These are phyloP conservation scores for Yamadazyma diospyri DNA, from an alignment of 1,139 yeast genomes.

Conservation along the genomic window DNA sequence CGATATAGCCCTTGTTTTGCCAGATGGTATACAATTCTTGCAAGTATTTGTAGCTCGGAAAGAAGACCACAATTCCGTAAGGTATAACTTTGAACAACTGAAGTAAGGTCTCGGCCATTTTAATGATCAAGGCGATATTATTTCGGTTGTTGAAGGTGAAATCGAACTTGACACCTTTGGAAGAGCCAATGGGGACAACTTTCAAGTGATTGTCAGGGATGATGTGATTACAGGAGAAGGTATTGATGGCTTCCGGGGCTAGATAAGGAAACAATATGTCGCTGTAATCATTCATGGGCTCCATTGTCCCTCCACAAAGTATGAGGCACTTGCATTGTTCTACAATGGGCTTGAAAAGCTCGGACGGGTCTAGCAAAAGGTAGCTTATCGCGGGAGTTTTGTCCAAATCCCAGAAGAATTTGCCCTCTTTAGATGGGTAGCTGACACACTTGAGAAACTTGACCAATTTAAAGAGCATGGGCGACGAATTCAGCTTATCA, in stretches of 20 bases:
- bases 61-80: slow-evolving; percentile 73
- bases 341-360: slow-evolving; percentile 62
- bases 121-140: slow-evolving; percentile 40
- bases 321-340: slow-evolving; percentile 68
- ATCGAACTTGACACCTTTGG: slow-evolving; percentile 37
- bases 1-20: slow-evolving; percentile 37
- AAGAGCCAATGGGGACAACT: slow-evolving; percentile 50
- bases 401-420: slow-evolving; percentile 61
- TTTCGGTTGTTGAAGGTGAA: slow-evolving; percentile 70
- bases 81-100: slow-evolving; percentile 53
- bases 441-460: slow-evolving; percentile 63
- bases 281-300: slow-evolving; percentile 72
- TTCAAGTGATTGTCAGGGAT: slow-evolving; percentile 68
- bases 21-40: slow-evolving; percentile 48
- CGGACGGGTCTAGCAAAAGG: slow-evolving; percentile 78
- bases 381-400: slow-evolving; percentile 49
- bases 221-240: slow-evolving; percentile 79
- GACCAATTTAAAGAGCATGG: slow-evolving; percentile 64
- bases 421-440: slow-evolving; percentile 80
- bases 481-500: slow-evolving; percentile 28
- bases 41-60: slow-evolving; percentile 81
- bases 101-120: slow-evolving; percentile 50
- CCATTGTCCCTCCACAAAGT: slow-evolving; percentile 96
- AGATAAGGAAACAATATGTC: slow-evolving; percentile 64
- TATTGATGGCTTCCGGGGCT: slow-evolving; percentile 35